These are phyloP conservation scores for Cinnamomum micranthum DNA, from an alignment of 164 flowering plant species.

Conservation along the genomic window DNA sequence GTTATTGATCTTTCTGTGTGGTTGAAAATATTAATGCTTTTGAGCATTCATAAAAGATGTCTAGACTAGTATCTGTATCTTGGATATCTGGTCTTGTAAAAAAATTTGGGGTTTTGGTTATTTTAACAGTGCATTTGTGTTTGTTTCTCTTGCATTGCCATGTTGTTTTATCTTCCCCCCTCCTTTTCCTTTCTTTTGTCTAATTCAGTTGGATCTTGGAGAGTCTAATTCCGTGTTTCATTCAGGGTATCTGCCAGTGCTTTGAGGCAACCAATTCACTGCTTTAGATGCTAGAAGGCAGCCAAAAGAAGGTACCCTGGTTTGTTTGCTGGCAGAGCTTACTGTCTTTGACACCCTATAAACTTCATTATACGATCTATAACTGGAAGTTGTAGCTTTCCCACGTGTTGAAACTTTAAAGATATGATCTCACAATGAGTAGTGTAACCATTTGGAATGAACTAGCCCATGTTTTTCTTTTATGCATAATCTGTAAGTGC, in stretches of 20 bases:
- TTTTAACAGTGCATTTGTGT: constrained; percentile 9
- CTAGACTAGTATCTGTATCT: neutral
- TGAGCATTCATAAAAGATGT: constrained; percentile 10
- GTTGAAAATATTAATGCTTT: constrained; percentile 2
- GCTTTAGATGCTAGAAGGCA: constrained; percentile 82
- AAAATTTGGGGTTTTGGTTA: neutral
- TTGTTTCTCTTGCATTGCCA: neutral
- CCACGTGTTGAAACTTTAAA: constrained; percentile 1
- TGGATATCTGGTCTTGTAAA: neutral
- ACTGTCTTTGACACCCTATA: constrained; percentile 27
- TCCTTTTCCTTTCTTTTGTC: constrained; percentile 8
- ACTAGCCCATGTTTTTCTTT: neutral
- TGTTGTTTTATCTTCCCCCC: neutral
- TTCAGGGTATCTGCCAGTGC: constrained; percentile 66
- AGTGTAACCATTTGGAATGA: neutral
- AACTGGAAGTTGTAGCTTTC: constrained; percentile 3
- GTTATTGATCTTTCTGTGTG: neutral
- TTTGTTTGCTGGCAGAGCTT: constrained; percentile 60
- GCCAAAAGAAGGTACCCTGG: constrained; percentile 86
- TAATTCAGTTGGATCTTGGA: constrained; percentile 32
- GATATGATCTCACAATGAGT: neutral
- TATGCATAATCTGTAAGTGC: neutral
- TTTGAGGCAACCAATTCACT: constrained; percentile 58
- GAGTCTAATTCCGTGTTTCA: constrained; percentile 70
- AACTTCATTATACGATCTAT: constrained; percentile 12